Conservation (phyloP, 331 rosid genomes). For the Quercus lobata region DNA sequence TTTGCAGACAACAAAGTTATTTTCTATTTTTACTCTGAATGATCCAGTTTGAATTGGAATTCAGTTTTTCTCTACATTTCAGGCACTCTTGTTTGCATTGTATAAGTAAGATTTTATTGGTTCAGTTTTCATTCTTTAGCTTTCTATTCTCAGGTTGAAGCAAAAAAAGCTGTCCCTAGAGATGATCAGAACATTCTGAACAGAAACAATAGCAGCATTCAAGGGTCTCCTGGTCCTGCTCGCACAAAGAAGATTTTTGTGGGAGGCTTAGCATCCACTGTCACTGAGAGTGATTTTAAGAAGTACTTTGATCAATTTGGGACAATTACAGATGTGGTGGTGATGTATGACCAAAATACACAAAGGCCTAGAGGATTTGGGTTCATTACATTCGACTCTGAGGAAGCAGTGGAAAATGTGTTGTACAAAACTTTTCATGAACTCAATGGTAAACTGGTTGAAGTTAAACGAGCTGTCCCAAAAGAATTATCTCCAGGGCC, state of each 20-base stretch:
- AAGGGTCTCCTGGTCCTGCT: conserved; percentile 61
- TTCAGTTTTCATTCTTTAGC: conserved; percentile 19
- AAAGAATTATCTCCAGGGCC: conserved; percentile 70
- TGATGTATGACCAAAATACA: conserved; percentile 82
- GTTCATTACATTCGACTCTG: conserved; percentile 72
- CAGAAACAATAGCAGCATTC: conserved; percentile 59
- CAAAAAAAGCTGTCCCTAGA: conserved; percentile 84
- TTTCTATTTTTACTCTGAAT: background rate
- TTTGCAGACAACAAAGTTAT: background rate
- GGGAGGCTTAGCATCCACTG: conserved; percentile 79
- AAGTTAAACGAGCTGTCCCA: conserved; percentile 87
- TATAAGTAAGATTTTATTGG: background rate
- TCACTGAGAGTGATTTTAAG: conserved; percentile 74
- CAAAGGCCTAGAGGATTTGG: conserved; percentile 86
- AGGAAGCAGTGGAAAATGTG: conserved; percentile 75
- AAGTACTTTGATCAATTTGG: conserved; percentile 78
- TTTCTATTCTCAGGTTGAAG: conserved; percentile 62
- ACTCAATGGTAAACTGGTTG: conserved; percentile 79
- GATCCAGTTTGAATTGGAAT: background rate
- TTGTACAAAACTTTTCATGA: conserved; percentile 72
- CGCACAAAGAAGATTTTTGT: conserved; percentile 82
- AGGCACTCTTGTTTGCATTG: background rate
- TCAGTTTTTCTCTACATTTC: background rate
- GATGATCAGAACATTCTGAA: conserved; percentile 64
- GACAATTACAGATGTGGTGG: conserved; percentile 72